These are phyloP conservation scores for Vitis labrusca DNA, from an alignment of 164 flowering plant genomes.

Conservation along the genomic window DNA sequence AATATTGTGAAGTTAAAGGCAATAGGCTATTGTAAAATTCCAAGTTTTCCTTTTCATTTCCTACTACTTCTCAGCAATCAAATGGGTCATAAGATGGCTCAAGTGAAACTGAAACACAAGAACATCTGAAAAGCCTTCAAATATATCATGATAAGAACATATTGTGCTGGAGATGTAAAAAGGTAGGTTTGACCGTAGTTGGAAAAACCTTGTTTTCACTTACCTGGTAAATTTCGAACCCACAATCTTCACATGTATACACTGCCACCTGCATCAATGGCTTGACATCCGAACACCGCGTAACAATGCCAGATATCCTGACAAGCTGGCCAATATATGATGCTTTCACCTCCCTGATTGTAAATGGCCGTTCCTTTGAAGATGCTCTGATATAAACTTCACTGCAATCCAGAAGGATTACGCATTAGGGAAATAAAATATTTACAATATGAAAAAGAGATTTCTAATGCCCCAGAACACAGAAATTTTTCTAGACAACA, in stretches of 20 bases:
- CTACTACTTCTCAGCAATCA: neutral
- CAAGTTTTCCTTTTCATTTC: neutral
- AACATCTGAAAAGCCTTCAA: too few relatives aligned
- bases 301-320: constrained; percentile 86
- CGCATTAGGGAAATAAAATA: constrained; percentile 1
- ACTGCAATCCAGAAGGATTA: constrained; percentile 39
- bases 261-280: constrained; percentile 98
- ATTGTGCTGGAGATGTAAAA: neutral
- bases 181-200: neutral
- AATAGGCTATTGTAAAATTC: neutral
- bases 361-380: constrained; percentile 77
- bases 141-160: neutral
- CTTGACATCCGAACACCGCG: constrained; percentile 98
- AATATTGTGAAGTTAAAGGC: too few relatives aligned
- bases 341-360: constrained; percentile 93
- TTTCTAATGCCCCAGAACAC: neutral
- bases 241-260: constrained; percentile 98
- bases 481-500: neutral
- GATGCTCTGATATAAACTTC: constrained; percentile 88
- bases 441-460: neutral
- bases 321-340: constrained; percentile 96
- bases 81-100: too few relatives aligned
- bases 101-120: too few relatives aligned
- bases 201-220: neutral
- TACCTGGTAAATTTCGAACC: constrained; percentile 99